These are phyloP conservation scores for Leccinum fallax DNA, from an alignment of 1,284 basidiomycete species.

Conservation along the genomic window DNA sequence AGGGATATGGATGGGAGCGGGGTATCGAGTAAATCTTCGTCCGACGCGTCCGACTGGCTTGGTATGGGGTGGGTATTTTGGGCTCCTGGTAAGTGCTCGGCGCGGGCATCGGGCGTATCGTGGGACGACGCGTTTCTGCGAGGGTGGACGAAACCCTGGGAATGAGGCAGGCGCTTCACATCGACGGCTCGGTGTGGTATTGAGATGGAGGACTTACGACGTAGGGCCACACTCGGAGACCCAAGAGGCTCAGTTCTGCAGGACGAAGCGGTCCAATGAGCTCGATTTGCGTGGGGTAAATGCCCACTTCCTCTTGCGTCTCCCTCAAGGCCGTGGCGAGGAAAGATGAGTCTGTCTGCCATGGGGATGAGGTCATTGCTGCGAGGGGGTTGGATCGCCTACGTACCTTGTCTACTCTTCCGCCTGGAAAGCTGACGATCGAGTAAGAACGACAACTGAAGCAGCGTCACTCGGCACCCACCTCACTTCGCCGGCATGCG, in stretches of 20 bases:
- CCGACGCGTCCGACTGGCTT: background rate
- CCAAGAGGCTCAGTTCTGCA: conserved; percentile 58
- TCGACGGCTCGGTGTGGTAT: background rate
- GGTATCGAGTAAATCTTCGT: conserved; percentile 33
- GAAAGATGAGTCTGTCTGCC: conserved; percentile 58
- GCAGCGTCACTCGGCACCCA: conserved; percentile 35
- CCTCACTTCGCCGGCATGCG: conserved; percentile 82
- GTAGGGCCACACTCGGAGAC: conserved; percentile 72
- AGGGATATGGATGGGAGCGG: conserved; percentile 65
- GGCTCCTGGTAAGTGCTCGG: background rate
- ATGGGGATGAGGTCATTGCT: background rate
- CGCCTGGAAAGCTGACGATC: conserved; percentile 72
- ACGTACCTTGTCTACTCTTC: conserved; percentile 62
- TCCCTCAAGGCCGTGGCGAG: conserved; percentile 67
- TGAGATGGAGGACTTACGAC: conserved; percentile 52
- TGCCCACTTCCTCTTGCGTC: conserved; percentile 73
- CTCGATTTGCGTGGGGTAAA: conserved; percentile 58
- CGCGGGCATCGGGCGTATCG: background rate
- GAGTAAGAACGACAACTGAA: background rate
- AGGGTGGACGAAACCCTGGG: conserved; percentile 63
- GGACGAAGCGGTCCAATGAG: conserved; percentile 67
- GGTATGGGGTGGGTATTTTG: background rate
- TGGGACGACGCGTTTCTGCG: background rate
- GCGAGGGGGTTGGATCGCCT: conserved; percentile 7
- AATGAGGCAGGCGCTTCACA: background rate